These are phyloP conservation scores for Aechmea fasciata DNA, from an alignment of 176 grass and related monocot species.

Conservation along the genomic window DNA sequence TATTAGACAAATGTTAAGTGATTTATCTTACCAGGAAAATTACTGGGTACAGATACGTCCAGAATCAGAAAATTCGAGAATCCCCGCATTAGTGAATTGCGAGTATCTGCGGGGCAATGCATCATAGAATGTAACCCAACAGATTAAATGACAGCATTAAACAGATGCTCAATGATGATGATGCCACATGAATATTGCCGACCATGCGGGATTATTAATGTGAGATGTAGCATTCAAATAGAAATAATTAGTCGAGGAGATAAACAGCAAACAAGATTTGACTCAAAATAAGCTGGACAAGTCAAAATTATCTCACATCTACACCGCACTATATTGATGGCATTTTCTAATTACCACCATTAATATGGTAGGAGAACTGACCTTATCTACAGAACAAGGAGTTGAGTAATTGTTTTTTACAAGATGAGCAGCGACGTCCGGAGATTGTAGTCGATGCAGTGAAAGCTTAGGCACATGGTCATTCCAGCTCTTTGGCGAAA, in stretches of 20 bases:
- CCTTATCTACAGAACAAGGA: conserved; percentile 3
- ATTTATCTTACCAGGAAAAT: too few relatives aligned
- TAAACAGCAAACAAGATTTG: neutral
- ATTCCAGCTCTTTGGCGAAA: conserved; percentile 67
- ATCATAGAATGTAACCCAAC: too few relatives aligned
- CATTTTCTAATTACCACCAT: conserved; percentile 1
- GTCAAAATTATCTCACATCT: conserved; percentile 4
- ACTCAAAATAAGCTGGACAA: neutral
- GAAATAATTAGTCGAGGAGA: neutral
- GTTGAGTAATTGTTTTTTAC: neutral
- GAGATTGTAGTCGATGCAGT: neutral
- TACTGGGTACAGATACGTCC: too few relatives aligned
- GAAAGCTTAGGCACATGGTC: neutral
- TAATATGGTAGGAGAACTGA: neutral
- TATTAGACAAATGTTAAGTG: too few relatives aligned
- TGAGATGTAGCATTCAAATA: too few relatives aligned
- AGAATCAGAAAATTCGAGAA: too few relatives aligned
- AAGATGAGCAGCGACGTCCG: neutral
- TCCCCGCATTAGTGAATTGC: too few relatives aligned
- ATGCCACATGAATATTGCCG: too few relatives aligned
- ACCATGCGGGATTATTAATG: too few relatives aligned
- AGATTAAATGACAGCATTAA: too few relatives aligned
- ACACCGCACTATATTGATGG: neutral
- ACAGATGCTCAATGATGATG: too few relatives aligned
- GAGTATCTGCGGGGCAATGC: too few relatives aligned